Evolutionary conservation across 495 filamentous ascomycete genomes (phyloP), one percentile per base, ranked within the genome.

Genomic region (Saxophila tyrrhenica): DNA sequence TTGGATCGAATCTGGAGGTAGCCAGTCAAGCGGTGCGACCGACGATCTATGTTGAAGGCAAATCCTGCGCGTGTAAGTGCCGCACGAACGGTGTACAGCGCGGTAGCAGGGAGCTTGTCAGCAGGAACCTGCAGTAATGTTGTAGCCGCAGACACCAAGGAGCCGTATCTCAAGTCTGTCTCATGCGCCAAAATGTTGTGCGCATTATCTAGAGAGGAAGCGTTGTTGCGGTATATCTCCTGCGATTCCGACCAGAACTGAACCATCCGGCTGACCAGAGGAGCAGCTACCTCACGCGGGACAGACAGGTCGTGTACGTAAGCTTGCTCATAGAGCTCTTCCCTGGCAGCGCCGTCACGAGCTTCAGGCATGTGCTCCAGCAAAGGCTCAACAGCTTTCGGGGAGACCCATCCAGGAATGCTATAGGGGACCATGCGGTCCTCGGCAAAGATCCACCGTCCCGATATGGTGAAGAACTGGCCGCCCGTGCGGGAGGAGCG

Each of bases 391-490:
- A 92, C 61, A 44, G 82, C 70, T 16, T 76, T 67, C 2, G 69
- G 72, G 3, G 77, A 59, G 17, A 80, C 75, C 65, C 90, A 90
- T 0, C 68, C 67, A 52, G 80, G 81, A 48, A 90, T 70, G 3
- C 79, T 74, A 64, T 83, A 91, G 46, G 78, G 72, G 7, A 81
- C 60, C 44, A 68, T 62, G 41, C 69, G 59, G 5, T 66, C 56
- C 1, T 56, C 60, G 46, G 72, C 71, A 35, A 83, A 72, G n/a
- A 84, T 71, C 86, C 86, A 94, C 57, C 80, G 79, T 21, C 89
- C 89, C 25, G 76, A 72, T 45, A 74, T 73, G 0, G 81, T 83
- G 64, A 89, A 89, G 63, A 85, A 89, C 52, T 94, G 86, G 46
- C 72, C 69, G 51, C 80, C 75, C 49, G 70, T 72, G 5, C 23